Evolutionary conservation across 2,329 filamentous ascomycete species (phyloP).

Genomic region (Lanzia echinophila): DNA sequence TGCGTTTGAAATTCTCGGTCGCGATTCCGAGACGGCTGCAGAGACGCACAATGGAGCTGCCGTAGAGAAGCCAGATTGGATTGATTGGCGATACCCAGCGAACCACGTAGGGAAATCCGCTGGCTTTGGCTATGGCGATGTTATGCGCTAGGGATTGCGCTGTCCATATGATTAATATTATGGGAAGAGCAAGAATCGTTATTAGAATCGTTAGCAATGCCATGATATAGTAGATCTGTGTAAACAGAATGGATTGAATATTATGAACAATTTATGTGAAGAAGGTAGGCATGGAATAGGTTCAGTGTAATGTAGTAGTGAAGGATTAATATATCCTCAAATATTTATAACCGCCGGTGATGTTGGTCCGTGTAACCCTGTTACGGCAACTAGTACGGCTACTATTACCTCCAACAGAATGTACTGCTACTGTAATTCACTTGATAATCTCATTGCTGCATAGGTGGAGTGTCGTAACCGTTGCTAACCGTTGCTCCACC

Average conservation of each 20-base stretch:
- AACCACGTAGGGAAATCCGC: not conserved
- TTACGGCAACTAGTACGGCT: no score
- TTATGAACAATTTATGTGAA: no score
- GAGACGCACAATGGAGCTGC: not conserved
- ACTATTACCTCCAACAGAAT: no score
- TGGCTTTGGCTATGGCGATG: not conserved
- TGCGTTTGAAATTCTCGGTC: not conserved
- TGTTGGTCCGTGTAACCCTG: no score
- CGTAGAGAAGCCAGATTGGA: conserved; percentile 1
- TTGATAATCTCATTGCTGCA: no score
- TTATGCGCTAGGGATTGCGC: not conserved
- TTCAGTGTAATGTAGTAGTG: no score
- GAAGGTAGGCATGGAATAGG: no score
- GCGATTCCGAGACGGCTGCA: not conserved
- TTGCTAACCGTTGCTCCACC: no score
- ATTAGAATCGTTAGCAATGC: not conserved
- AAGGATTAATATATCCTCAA: no score
- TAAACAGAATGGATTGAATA: not conserved
- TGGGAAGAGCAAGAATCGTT: not conserved
- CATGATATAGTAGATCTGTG: not conserved
- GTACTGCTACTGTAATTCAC: no score
- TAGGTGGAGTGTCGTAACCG: no score
- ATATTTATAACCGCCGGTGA: no score
- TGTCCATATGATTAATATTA: not conserved
- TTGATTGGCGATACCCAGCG: not conserved